phyloP scores from a whole-genome alignment of 2,329 filamentous ascomycete genomes.

The Metarhizium rileyi region DNA sequence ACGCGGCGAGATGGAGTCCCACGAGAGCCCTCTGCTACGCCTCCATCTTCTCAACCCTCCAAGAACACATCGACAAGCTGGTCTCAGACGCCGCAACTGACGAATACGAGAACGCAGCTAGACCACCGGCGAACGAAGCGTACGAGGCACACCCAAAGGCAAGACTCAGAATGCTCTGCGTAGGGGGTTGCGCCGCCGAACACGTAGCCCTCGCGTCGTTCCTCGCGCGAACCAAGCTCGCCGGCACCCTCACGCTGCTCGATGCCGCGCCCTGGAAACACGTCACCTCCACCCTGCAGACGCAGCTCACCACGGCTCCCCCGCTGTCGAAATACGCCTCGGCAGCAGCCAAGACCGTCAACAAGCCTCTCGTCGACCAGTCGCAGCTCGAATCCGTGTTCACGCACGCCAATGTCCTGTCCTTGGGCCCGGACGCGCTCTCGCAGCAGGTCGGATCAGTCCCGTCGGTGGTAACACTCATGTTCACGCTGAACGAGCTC shows the following conservation, averaged over 20 bases:
- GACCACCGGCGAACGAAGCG: background rate
- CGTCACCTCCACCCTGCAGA: conserved; percentile 50
- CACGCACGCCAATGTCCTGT: conserved; percentile 39
- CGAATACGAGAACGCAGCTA: background rate
- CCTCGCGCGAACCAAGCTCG: conserved; percentile 19
- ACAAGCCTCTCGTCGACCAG: conserved; percentile 31
- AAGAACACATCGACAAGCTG: conserved; percentile 19
- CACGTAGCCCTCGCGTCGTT: conserved; percentile 44
- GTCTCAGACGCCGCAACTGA: conserved; percentile 9
- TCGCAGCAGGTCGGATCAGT: conserved; percentile 18
- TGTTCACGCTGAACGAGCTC: conserved; percentile 94
- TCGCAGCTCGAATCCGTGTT: conserved; percentile 32
- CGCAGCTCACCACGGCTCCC: conserved; percentile 42
- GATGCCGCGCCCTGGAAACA: conserved; percentile 73
- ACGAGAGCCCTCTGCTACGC: conserved; percentile 75
- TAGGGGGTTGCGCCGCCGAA: conserved; percentile 53
- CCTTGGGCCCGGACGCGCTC: conserved; percentile 26
- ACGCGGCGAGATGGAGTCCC: conserved; percentile 86
- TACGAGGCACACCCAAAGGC: background rate
- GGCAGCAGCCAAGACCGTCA: conserved; percentile 33
- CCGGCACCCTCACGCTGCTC: conserved; percentile 50
- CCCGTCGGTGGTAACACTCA: conserved; percentile 60
- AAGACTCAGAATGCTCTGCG: conserved; percentile 33
- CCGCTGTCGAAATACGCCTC: conserved; percentile 44
- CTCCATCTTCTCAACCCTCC: conserved; percentile 36